phyloP scores from a whole-genome alignment of 768 basidiomycete species.

The Auriscalpium orientale region DNA sequence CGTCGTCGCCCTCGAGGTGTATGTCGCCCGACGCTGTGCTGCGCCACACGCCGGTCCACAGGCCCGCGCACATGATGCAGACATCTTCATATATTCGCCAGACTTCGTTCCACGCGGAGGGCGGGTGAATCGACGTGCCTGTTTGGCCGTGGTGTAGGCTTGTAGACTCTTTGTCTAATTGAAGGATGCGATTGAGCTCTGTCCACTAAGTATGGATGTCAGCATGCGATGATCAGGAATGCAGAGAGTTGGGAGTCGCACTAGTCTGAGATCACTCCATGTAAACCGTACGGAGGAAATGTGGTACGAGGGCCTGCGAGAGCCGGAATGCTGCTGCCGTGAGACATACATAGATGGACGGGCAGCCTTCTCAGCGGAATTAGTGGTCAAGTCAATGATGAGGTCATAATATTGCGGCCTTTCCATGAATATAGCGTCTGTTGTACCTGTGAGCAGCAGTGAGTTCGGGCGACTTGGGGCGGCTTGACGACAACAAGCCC shows the following conservation, averaged over 20 bases:
- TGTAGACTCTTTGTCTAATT: conserved; percentile 32
- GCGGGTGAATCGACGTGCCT: conserved; percentile 5
- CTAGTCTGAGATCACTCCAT: conserved; percentile 78
- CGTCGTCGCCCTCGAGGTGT: conserved; percentile 61
- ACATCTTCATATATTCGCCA: conserved; percentile 85
- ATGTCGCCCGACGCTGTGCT: conserved; percentile 40
- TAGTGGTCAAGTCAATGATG: conserved; percentile 70
- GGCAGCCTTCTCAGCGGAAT: conserved; percentile 49
- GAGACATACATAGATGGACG: conserved; percentile 63
- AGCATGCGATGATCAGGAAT: conserved; percentile 1
- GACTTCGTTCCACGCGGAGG: conserved; percentile 59
- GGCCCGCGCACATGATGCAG: conserved; percentile 71
- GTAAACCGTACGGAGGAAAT: conserved; percentile 64
- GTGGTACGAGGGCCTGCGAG: conserved; percentile 38
- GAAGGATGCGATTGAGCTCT: conserved; percentile 64
- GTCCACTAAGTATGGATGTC: conserved; percentile 50
- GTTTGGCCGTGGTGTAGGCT: conserved; percentile 3
- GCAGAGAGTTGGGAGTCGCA: conserved; percentile 24
- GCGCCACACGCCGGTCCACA: conserved; percentile 73
- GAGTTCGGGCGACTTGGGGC: neutral
- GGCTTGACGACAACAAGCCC: neutral
- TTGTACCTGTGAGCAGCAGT: conserved; percentile 41
- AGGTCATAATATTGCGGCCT: conserved; percentile 75
- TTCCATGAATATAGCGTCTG: conserved; percentile 79
- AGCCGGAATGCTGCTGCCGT: conserved; percentile 34